phyloP scores from a whole-genome alignment of 139 green algal species.

The Chlorella sorokiniana region DNA sequence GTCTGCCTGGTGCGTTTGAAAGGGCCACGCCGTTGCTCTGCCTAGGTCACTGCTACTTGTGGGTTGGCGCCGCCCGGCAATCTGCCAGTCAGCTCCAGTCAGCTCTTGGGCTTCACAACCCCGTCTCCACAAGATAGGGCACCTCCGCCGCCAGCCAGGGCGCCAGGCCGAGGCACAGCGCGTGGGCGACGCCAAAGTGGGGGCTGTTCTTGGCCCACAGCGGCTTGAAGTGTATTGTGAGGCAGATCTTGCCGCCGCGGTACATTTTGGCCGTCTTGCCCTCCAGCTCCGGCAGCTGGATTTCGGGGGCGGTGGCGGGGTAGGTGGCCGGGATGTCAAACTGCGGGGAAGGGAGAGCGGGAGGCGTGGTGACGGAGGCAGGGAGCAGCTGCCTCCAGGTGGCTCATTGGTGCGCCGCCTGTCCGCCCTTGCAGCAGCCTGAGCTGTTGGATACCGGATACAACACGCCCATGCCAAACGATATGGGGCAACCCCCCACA shows the following conservation, averaged over 20 bases:
- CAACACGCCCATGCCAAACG: too few species aligned
- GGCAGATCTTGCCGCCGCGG: conserved; percentile 94
- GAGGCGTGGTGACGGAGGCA: background rate
- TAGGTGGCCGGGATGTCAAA: conserved; percentile 97
- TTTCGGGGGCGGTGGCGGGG: conserved; percentile 88
- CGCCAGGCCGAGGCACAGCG: conserved; percentile 91
- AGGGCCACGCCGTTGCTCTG: too few species aligned
- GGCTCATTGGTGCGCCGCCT: too few species aligned
- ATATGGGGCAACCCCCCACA: too few species aligned
- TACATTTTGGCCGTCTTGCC: conserved; percentile 99
- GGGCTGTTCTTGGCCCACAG: conserved; percentile 93
- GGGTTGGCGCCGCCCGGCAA: too few species aligned
- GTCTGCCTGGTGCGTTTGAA: too few species aligned
- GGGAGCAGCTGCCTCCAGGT: too few species aligned
- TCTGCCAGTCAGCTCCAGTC: background rate
- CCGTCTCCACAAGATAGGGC: conserved; percentile 87
- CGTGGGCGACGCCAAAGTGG: conserved; percentile 95
- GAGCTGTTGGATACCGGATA: too few species aligned
- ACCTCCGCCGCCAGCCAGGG: conserved; percentile 97
- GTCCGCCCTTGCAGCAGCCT: too few species aligned
- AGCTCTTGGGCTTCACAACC: conserved; percentile 77
- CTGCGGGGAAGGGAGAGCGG: background rate
- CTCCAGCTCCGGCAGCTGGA: conserved; percentile 94
- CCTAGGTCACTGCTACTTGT: too few species aligned
- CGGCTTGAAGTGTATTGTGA: conserved; percentile 98